phyloP scores from a whole-genome alignment of 148 eudicot species.

The Limonium bicolor region DNA sequence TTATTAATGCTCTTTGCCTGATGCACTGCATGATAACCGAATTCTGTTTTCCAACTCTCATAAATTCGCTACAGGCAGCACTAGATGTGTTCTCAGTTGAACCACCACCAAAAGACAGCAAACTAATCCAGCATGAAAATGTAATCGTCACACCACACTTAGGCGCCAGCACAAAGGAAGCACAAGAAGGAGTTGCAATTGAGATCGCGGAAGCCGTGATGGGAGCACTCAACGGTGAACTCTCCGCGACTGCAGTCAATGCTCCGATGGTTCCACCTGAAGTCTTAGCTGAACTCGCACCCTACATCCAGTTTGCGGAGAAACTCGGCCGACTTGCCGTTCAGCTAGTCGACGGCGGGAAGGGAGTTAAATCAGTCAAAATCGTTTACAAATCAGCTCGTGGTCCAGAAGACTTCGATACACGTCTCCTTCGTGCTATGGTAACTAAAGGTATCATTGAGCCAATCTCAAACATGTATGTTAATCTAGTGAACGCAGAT shows the following conservation, averaged over 20 bases:
- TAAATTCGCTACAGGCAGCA: slow-evolving; percentile 68
- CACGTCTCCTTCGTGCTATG: slow-evolving; percentile 84
- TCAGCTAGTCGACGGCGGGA: slow-evolving; percentile 71
- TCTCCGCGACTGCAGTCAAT: slow-evolving; percentile 86
- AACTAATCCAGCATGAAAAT: slow-evolving; percentile 57
- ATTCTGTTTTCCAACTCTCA: no score
- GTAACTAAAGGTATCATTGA: slow-evolving; percentile 82
- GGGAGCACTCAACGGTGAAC: slow-evolving; percentile 79
- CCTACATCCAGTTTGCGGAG: slow-evolving; percentile 66
- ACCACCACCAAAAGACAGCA: slow-evolving; percentile 75
- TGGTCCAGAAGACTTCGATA: slow-evolving; percentile 75
- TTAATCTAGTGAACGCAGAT: slow-evolving; percentile 89
- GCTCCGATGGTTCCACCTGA: slow-evolving; percentile 93
- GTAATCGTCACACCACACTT: slow-evolving; percentile 89
- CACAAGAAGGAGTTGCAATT: slow-evolving; percentile 97
- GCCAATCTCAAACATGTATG: slow-evolving; percentile 60
- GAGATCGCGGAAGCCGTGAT: slow-evolving; percentile 94
- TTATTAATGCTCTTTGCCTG: no score
- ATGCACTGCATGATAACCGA: no score
- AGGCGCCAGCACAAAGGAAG: slow-evolving; percentile 97
- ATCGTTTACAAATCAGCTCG: slow-evolving; percentile 56
- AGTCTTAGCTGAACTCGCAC: slow-evolving; percentile 73
- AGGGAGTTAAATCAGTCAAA: slow-evolving; percentile 57
- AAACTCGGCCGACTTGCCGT: slow-evolving; percentile 78
- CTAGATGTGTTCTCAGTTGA: slow-evolving; percentile 78